A percentile compares a stretch with the other conserved stretches of the same genome.
These are phyloP conservation scores for Psilocybe cyanescens DNA, from an alignment of 768 basidiomycete species.

Conservation along the genomic window DNA sequence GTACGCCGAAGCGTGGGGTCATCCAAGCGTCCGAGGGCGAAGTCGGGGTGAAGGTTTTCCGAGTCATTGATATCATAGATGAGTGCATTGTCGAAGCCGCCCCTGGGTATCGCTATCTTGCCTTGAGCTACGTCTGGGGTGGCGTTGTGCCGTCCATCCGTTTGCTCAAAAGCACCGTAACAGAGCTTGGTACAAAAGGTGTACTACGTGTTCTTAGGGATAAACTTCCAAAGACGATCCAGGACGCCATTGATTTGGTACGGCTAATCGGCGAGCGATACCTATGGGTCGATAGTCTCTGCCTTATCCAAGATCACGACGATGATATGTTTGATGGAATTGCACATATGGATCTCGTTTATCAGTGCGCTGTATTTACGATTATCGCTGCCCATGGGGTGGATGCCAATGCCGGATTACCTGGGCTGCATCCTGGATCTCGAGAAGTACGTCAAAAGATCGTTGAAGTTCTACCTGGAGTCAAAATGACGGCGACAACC, in stretches of 20 bases:
- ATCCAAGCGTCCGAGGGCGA: neutral
- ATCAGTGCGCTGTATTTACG: conserved; percentile 2
- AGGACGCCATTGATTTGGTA: conserved; percentile 5
- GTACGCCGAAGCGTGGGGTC: neutral
- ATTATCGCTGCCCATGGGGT: neutral
- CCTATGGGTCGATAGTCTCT: conserved; percentile 11
- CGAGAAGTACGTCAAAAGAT: neutral
- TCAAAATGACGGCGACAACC: conserved; percentile 1
- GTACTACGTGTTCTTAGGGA: neutral
- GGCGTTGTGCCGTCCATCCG: neutral
- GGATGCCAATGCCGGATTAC: neutral
- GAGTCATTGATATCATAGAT: conserved; percentile 1
- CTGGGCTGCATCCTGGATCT: neutral
- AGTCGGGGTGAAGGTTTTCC: neutral
- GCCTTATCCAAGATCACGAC: conserved; percentile 4
- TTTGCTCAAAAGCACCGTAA: neutral
- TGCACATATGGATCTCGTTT: conserved; percentile 6
- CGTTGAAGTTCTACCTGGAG: conserved; percentile 1
- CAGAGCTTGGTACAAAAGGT: neutral
- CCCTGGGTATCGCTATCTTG: neutral
- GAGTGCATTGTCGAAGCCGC: conserved; percentile 1
- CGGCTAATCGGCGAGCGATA: conserved; percentile 5
- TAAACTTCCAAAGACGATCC: neutral
- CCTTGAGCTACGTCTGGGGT: conserved; percentile 10
- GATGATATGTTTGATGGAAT: conserved; percentile 10